Evolutionary conservation across 2,329 filamentous ascomycete genomes (phyloP).

Genomic region (Cryphonectria parasitica): DNA sequence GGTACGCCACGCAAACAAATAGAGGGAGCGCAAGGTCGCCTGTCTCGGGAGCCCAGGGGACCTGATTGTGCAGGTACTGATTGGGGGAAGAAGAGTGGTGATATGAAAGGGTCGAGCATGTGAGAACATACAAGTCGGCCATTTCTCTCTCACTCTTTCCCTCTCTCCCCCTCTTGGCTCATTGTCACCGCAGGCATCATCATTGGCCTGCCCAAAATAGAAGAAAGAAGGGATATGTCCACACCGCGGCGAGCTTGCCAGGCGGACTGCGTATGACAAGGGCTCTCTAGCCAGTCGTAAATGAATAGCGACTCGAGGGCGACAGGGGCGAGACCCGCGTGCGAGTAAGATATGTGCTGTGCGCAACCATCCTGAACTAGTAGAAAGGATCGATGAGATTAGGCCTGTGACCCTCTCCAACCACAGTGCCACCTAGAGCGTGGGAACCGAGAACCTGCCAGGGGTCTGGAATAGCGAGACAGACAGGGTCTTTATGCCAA

Average conservation of each 20-base stretch:
- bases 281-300: not conserved
- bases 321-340: slow-evolving; percentile 9
- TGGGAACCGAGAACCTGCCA: slow-evolving; percentile 24
- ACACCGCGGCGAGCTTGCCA: not conserved
- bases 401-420: slow-evolving; percentile 17
- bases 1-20: not conserved
- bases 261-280: not conserved
- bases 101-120: not conserved
- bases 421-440: slow-evolving; percentile 17
- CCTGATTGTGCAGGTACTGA: not conserved
- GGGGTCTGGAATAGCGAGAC: slow-evolving; percentile 18
- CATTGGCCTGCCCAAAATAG: not conserved
- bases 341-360: slow-evolving; percentile 7
- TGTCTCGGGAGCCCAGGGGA: not conserved
- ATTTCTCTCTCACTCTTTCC: not conserved
- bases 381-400: slow-evolving; percentile 21
- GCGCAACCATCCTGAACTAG: slow-evolving; percentile 9
- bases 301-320: not conserved
- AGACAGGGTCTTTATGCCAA: slow-evolving; percentile 22
- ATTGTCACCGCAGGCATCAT: not conserved
- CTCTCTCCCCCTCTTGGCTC: not conserved
- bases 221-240: not conserved
- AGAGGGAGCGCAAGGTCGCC: not conserved
- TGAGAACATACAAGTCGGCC: not conserved
- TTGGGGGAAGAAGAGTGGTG: not conserved